Conservation (phyloP, 164 flowering plant species). For the Aristolochia californica region DNA sequence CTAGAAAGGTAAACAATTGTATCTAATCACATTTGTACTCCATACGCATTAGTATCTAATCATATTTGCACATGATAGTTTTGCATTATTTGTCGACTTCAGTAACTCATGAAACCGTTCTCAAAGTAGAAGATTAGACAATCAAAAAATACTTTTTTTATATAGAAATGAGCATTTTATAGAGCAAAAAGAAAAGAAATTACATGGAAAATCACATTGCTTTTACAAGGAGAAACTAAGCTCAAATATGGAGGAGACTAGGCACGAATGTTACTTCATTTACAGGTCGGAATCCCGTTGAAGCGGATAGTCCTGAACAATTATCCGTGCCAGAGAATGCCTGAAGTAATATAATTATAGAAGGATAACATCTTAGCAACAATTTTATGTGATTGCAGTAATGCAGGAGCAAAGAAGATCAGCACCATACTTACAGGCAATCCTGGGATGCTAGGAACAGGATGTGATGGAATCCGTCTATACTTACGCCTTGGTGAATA, state of each 20-base stretch:
- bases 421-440: constrained; percentile 51
- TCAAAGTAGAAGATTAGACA: background rate
- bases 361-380: constrained; percentile 3
- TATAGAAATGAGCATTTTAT: background rate
- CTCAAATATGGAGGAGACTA: background rate
- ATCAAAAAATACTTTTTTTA: background rate
- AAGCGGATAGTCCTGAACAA: constrained; percentile 35
- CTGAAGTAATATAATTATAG: constrained; percentile 28
- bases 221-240: too few species aligned
- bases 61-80: too few species aligned
- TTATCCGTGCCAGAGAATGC: constrained; percentile 43
- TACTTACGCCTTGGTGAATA: constrained; percentile 91
- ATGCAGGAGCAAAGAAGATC: constrained; percentile 1
- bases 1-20: too few species aligned
- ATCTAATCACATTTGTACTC: too few species aligned
- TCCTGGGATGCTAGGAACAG: constrained; percentile 43
- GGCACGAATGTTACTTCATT: constrained; percentile 29
- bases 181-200: background rate
- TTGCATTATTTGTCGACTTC: too few species aligned
- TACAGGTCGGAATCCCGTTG: constrained; percentile 42
- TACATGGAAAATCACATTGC: background rate
- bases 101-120: background rate
- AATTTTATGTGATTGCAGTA: background rate
- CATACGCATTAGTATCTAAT: too few species aligned
- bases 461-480: constrained; percentile 56